phyloP scores from a whole-genome alignment of 371 early-diverging fungal genomes.

The Mortierella sp. region DNA sequence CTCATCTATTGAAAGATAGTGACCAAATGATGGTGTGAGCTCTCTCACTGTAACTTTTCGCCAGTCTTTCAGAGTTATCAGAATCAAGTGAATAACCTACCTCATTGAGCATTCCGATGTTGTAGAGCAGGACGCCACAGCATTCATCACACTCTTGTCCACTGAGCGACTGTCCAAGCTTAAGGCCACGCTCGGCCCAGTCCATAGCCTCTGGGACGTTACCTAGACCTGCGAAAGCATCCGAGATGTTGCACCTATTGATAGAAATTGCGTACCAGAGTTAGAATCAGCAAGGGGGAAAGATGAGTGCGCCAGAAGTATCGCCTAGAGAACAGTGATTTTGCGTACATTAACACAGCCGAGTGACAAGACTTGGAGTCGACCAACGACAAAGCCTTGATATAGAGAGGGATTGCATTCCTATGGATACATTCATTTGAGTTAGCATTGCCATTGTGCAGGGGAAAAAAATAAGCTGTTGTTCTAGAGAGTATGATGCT shows the following conservation, averaged over 20 bases:
- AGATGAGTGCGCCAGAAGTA: not conserved
- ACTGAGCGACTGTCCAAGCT: conserved; percentile 55
- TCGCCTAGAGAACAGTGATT: not conserved
- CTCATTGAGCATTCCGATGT: conserved; percentile 73
- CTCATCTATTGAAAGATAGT: conserved; percentile 44
- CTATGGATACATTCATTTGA: conserved; percentile 29
- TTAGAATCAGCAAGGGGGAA: conserved; percentile 55
- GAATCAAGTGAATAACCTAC: conserved; percentile 53
- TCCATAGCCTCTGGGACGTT: conserved; percentile 64
- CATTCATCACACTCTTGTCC: conserved; percentile 67
- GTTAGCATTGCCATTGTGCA: not conserved
- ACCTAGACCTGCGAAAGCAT: conserved; percentile 63
- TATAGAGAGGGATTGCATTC: conserved; percentile 68
- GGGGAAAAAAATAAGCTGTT: not conserved
- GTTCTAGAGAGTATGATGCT: no score
- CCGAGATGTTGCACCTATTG: conserved; percentile 72
- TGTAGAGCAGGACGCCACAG: conserved; percentile 67
- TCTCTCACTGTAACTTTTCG: no score
- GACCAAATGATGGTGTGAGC: no score
- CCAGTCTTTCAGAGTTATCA: not conserved
- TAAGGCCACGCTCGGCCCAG: conserved; percentile 70
- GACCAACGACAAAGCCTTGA: conserved; percentile 62
- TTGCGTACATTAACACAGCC: conserved; percentile 40
- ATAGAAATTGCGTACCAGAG: no score
- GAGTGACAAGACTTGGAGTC: conserved; percentile 52